Evolutionary conservation across 805 yeast genomes (phyloP).

Genomic region (Diddensiella transvaalensis): DNA sequence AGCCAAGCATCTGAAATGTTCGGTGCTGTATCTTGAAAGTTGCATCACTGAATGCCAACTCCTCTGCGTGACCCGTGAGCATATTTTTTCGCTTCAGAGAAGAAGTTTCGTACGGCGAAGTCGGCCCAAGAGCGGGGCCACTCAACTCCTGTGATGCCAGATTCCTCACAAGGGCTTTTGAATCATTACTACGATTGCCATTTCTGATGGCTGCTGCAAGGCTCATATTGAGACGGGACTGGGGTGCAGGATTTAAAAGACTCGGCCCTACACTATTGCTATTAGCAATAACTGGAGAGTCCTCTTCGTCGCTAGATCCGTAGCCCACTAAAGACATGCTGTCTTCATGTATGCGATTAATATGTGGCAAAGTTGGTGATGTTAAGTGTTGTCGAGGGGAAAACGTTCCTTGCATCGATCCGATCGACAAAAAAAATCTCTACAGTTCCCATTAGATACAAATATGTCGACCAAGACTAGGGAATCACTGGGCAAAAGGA

Average conservation of each 20-base stretch:
- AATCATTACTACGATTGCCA: not conserved
- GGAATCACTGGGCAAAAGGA: not conserved
- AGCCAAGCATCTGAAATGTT: conserved; percentile 34
- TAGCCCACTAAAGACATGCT: conserved; percentile 6
- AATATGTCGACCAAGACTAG: not conserved
- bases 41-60: conserved; percentile 39
- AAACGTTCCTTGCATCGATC: too few relatives aligned
- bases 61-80: conserved; percentile 32
- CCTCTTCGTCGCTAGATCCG: conserved; percentile 7
- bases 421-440: too few relatives aligned
- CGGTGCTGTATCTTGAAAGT: conserved; percentile 43
- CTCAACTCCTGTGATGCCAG: not conserved
- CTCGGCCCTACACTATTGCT: not conserved
- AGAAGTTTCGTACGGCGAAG: conserved; percentile 14
- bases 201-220: not conserved
- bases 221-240: not conserved
- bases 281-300: too few relatives aligned
- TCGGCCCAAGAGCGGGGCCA: conserved; percentile 11
- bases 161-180: not conserved
- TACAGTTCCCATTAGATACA: too few relatives aligned
- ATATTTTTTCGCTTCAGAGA: conserved; percentile 29
- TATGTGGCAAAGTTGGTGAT: not conserved
- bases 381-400: too few relatives aligned
- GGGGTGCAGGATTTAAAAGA: not conserved
- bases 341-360: not conserved